These are phyloP conservation scores for Sporothrix brasiliensis DNA, from an alignment of 2,329 filamentous ascomycete genomes.

Conservation along the genomic window DNA sequence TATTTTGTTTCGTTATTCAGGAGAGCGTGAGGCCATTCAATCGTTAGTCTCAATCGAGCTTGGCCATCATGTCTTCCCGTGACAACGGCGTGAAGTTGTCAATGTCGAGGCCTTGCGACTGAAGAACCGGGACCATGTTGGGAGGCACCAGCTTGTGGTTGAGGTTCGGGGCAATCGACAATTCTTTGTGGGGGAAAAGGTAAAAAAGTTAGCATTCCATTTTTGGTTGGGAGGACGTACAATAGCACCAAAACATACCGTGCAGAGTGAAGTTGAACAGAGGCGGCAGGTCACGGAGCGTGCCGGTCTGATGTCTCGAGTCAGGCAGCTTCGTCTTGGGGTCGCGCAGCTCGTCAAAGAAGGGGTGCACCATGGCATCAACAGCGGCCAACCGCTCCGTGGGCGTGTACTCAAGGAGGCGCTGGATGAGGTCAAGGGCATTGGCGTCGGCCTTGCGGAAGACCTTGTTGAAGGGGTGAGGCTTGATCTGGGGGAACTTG, in stretches of 20 bases:
- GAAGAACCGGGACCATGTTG: conserved; percentile 75
- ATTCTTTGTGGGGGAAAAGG: conserved; percentile 54
- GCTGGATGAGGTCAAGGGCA: conserved; percentile 92
- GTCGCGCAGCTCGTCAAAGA: conserved; percentile 96
- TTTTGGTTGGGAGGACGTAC: not conserved
- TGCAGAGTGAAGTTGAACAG: conserved; percentile 94
- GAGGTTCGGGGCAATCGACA: conserved; percentile 89
- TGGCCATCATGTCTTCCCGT: conserved; percentile 96
- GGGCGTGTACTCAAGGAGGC: conserved; percentile 93
- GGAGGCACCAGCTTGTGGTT: conserved; percentile 86
- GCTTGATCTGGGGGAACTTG: conserved; percentile 99
- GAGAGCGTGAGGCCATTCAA: conserved; percentile 23
- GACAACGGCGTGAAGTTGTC: conserved; percentile 89
- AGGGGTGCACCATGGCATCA: conserved; percentile 96
- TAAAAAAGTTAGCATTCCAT: not conserved
- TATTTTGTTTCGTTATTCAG: conserved; percentile 26
- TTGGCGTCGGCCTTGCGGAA: conserved; percentile 94
- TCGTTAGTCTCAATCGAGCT: conserved; percentile 73
- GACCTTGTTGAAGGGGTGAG: conserved; percentile 98
- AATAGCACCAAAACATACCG: conserved; percentile 61
- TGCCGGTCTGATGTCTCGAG: conserved; percentile 83
- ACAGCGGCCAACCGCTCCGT: conserved; percentile 92
- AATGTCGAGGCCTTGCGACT: conserved; percentile 81
- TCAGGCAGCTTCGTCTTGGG: conserved; percentile 90
- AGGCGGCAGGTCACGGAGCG: conserved; percentile 77